phyloP scores from a whole-genome alignment of 176 grass and related monocot species.

The Cenchrus americanus region DNA sequence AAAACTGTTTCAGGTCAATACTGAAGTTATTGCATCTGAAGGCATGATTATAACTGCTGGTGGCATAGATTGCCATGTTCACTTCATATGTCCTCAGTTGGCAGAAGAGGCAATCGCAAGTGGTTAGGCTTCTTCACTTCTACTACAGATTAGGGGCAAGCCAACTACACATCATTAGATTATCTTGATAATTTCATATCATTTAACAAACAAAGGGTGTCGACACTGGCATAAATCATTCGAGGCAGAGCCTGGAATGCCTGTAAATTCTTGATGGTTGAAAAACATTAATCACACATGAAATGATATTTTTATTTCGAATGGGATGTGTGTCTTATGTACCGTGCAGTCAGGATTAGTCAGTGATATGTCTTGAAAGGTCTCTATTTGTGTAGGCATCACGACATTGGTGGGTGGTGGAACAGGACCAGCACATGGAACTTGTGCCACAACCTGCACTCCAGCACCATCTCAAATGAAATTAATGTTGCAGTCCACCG shows the following conservation, averaged over 20 bases:
- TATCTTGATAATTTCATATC: constrained; percentile 21
- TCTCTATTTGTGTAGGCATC: constrained; percentile 60
- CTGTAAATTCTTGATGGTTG: constrained; percentile 9
- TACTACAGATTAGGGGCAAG: not conserved
- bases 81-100: constrained; percentile 97
- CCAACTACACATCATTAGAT: not conserved
- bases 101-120: constrained; percentile 84
- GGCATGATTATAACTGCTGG: constrained; percentile 95
- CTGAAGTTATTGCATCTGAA: constrained; percentile 93
- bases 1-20: constrained; percentile 70
- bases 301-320: not conserved
- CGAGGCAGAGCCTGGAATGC: not conserved
- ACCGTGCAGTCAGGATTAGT: not conserved
- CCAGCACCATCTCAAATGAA: constrained; percentile 89
- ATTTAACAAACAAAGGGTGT: constrained; percentile 6
- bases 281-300: not conserved
- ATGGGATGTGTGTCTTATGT: constrained; percentile 14
- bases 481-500: constrained; percentile 94
- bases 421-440: constrained; percentile 97
- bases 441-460: constrained; percentile 95
- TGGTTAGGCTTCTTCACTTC: constrained; percentile 59
- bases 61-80: constrained; percentile 96
- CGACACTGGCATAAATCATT: constrained; percentile 13
- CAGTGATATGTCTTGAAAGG: constrained; percentile 22
- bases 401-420: constrained; percentile 95